A percentile compares a stretch with the other conserved stretches of the same genome.
Evolutionary conservation across 768 basidiomycete genomes (phyloP).

Genomic region (Pulveroboletus sp.): DNA sequence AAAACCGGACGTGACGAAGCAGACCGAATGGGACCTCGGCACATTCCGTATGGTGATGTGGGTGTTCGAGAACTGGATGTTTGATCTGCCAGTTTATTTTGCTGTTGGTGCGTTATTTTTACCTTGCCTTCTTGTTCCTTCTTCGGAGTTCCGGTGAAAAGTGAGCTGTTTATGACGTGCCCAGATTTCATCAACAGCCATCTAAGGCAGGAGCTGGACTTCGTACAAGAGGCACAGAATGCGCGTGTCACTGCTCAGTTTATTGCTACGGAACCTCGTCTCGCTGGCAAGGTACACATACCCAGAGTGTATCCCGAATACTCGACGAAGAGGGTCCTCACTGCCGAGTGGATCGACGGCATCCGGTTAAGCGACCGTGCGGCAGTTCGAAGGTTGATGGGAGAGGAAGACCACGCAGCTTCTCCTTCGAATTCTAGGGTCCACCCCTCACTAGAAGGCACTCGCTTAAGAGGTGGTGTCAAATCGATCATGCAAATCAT

Average conservation of each 20-base stretch:
- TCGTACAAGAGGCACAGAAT: conserved; percentile 74
- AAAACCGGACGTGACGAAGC: conserved; percentile 81
- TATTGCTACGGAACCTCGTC: conserved; percentile 63
- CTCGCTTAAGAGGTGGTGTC: conserved; percentile 54
- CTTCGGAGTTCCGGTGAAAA: not conserved
- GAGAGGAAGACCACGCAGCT: conserved; percentile 32
- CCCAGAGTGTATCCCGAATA: conserved; percentile 69
- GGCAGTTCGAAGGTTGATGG: conserved; percentile 56
- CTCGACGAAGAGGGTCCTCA: conserved; percentile 74
- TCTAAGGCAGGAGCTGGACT: conserved; percentile 79
- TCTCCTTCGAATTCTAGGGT: not conserved
- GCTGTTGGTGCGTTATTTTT: conserved; percentile 52
- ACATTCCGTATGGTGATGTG: conserved; percentile 71
- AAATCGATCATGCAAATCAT: conserved; percentile 75
- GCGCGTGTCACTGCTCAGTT: conserved; percentile 64
- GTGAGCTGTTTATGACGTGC: not conserved
- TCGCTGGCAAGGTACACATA: conserved; percentile 70
- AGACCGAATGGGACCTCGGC: conserved; percentile 81
- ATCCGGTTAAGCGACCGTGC: conserved; percentile 64
- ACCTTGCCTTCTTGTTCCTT: not conserved
- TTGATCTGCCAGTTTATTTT: conserved; percentile 83
- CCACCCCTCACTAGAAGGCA: conserved; percentile 12
- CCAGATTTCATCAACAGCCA: conserved; percentile 78
- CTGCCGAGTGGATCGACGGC: conserved; percentile 82
- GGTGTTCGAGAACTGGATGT: conserved; percentile 73